These are phyloP conservation scores for Aspergillus viridinutans DNA, from an alignment of 2,329 filamentous ascomycete species.

Conservation along the genomic window DNA sequence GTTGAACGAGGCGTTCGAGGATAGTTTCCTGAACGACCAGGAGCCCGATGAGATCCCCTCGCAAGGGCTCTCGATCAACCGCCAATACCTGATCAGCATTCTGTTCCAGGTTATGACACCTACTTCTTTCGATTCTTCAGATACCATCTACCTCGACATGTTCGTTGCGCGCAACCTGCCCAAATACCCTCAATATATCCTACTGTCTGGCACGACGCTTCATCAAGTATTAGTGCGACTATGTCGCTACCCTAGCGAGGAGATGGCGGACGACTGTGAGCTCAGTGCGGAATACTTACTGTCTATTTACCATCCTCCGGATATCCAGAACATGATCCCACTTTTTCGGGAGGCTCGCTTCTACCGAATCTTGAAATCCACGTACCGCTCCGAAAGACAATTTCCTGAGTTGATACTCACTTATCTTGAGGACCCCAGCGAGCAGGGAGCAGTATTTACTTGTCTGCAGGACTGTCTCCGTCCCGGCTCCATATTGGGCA, in stretches of 20 bases:
- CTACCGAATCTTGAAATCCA: slow-evolving; percentile 85
- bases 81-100: slow-evolving; percentile 89
- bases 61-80: slow-evolving; percentile 65
- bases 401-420: slow-evolving; percentile 72
- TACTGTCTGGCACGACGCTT: slow-evolving; percentile 81
- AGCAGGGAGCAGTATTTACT: slow-evolving; percentile 70
- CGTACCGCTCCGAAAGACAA: slow-evolving; percentile 74
- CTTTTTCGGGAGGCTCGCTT: slow-evolving; percentile 77
- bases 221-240: slow-evolving; percentile 76
- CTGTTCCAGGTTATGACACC: slow-evolving; percentile 81
- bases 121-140: slow-evolving; percentile 66
- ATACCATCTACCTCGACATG: slow-evolving; percentile 96
- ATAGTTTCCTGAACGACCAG: slow-evolving; percentile 82
- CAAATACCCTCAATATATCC: slow-evolving; percentile 93
- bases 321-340: slow-evolving; percentile 70
- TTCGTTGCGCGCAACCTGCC: slow-evolving; percentile 93
- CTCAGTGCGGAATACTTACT: slow-evolving; percentile 94
- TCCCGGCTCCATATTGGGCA: slow-evolving; percentile 57
- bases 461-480: slow-evolving; percentile 73
- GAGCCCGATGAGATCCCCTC: slow-evolving; percentile 58
- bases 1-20: slow-evolving; percentile 95
- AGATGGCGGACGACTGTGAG: slow-evolving; percentile 88
- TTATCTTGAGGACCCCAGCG: slow-evolving; percentile 80
- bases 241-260: slow-evolving; percentile 75
- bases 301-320: slow-evolving; percentile 86